Conservation (phyloP, 139 green algal genomes). For the Pseudopediastrum boryanum region DNA sequence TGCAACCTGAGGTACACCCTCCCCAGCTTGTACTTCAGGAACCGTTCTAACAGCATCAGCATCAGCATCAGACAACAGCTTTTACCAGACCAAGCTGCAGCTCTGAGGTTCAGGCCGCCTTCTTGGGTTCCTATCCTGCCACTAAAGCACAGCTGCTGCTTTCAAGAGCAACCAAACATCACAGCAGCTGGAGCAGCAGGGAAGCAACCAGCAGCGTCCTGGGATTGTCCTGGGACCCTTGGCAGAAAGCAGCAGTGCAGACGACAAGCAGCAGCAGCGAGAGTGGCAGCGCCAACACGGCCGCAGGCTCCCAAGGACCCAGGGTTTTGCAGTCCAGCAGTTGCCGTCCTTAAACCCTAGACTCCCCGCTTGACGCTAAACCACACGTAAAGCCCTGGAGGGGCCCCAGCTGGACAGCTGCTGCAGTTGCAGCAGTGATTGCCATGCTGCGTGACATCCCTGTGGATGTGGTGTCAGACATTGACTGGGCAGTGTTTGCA, state of each 20-base stretch:
- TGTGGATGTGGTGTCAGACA: conserved; percentile 16
- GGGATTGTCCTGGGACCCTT: too few species aligned
- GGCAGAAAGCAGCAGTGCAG: background rate
- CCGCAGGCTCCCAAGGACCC: too few species aligned
- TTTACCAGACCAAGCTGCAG: background rate
- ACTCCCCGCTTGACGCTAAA: background rate
- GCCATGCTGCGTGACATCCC: background rate
- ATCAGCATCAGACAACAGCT: background rate
- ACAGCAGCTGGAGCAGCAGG: background rate
- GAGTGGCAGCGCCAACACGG: too few species aligned
- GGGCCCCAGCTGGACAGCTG: background rate
- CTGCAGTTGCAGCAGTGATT: background rate
- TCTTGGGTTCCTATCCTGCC: background rate
- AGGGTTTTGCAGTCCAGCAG: background rate
- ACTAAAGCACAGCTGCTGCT: background rate
- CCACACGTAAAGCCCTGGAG: background rate
- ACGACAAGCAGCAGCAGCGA: background rate
- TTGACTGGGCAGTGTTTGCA: background rate
- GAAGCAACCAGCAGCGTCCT: background rate
- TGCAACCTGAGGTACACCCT: background rate
- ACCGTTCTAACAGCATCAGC: background rate
- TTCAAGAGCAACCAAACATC: background rate
- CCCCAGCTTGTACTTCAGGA: background rate
- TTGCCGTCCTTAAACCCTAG: background rate
- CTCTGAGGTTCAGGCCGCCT: background rate